These are phyloP conservation scores for Ochromonas danica DNA, from an alignment of 108 stramenopile species.

Conservation along the genomic window DNA sequence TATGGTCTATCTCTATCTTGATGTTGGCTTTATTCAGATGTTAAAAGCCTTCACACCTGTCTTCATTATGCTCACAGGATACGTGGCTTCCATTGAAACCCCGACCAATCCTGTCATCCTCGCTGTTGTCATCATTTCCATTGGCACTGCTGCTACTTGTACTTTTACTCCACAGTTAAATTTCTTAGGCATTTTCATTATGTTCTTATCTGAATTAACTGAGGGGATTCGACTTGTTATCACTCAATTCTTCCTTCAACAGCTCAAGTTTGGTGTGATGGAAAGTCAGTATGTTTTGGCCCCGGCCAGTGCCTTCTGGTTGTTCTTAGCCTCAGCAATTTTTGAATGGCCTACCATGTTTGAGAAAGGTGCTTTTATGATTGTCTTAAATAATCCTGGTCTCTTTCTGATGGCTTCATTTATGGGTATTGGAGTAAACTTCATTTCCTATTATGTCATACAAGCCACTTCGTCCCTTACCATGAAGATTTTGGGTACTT, in stretches of 20 bases:
- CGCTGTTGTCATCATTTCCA: slow-evolving; percentile 17
- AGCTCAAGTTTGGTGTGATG: slow-evolving; percentile 41
- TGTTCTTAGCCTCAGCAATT: slow-evolving; percentile 27
- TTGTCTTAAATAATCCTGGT: slow-evolving; percentile 2
- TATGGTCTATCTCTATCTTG: slow-evolving; percentile 41
- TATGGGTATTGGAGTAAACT: slow-evolving; percentile 42
- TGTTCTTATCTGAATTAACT: slow-evolving; percentile 19
- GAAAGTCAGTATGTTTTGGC: slow-evolving; percentile 44
- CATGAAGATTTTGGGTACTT: slow-evolving; percentile 40
- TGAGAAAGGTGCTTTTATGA: slow-evolving; percentile 26
- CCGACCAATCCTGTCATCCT: slow-evolving; percentile 3
- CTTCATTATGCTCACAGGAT: slow-evolving; percentile 29
- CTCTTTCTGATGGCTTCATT: slow-evolving; percentile 11
- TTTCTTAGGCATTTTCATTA: slow-evolving; percentile 36
- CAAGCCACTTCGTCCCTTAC: slow-evolving; percentile 41
- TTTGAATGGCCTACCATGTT: slow-evolving; percentile 29
- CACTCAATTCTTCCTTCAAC: slow-evolving; percentile 37
- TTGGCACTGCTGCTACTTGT: slow-evolving; percentile 39
- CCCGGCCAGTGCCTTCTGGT: slow-evolving; percentile 32
- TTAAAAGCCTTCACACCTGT: slow-evolving; percentile 37
- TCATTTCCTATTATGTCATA: slow-evolving; percentile 40
- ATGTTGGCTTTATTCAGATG: slow-evolving; percentile 39
- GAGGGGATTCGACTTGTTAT: slow-evolving; percentile 43
- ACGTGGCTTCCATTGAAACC: neutral
- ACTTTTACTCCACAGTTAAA: slow-evolving; percentile 20